These are phyloP conservation scores for Cytospora piceae DNA, from an alignment of 2,329 filamentous ascomycete species.

Conservation along the genomic window DNA sequence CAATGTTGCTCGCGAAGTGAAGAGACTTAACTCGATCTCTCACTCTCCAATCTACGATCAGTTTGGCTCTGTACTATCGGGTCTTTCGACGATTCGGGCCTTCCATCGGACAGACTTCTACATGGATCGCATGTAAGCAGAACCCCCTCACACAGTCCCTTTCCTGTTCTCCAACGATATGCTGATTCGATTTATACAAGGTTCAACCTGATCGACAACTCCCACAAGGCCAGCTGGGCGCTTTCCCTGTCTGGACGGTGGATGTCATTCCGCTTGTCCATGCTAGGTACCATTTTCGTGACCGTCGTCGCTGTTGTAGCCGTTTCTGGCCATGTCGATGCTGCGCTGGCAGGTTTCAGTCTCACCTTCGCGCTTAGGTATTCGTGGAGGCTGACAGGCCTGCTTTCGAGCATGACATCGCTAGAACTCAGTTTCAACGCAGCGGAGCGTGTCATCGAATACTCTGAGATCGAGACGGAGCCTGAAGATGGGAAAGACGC, in stretches of 20 bases:
- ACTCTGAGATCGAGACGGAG: slow-evolving; percentile 45
- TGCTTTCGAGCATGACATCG: slow-evolving; percentile 42
- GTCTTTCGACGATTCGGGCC: slow-evolving; percentile 47
- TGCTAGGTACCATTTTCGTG: slow-evolving; percentile 46
- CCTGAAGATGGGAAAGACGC: slow-evolving; percentile 41
- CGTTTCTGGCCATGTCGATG: slow-evolving; percentile 42
- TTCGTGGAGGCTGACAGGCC: slow-evolving; percentile 40
- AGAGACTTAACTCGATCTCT: slow-evolving; percentile 47
- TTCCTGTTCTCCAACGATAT: background rate
- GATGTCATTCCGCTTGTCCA: slow-evolving; percentile 45
- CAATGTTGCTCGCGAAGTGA: slow-evolving; percentile 43
- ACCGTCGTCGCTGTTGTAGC: slow-evolving; percentile 41
- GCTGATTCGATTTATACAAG: slow-evolving; percentile 11
- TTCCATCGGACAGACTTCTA: slow-evolving; percentile 44
- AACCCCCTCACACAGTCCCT: rapidly evolving
- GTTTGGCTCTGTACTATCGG: slow-evolving; percentile 45
- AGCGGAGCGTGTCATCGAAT: slow-evolving; percentile 49
- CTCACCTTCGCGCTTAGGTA: slow-evolving; percentile 46
- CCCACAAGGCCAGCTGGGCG: slow-evolving; percentile 40
- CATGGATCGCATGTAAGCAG: slow-evolving; percentile 38
- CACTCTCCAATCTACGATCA: slow-evolving; percentile 48
- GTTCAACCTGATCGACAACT: slow-evolving; percentile 40
- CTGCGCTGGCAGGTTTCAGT: slow-evolving; percentile 46
- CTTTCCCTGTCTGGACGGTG: slow-evolving; percentile 40
- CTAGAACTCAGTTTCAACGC: slow-evolving; percentile 49